phyloP scores from a whole-genome alignment of 2,329 filamentous ascomycete genomes.

The Phoma sp. region DNA sequence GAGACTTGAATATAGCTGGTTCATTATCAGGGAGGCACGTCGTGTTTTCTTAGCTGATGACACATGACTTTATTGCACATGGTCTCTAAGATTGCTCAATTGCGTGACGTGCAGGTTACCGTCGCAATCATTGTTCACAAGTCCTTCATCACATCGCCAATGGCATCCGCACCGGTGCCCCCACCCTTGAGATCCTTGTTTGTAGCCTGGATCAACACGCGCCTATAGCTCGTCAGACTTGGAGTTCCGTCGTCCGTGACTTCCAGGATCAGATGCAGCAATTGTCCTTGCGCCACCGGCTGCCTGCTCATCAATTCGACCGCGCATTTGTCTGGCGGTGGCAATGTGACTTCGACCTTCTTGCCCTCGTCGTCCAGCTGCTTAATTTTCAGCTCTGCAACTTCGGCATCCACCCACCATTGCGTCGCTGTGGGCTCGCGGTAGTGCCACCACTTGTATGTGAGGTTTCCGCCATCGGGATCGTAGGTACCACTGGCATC shows the following conservation, averaged over 20 bases:
- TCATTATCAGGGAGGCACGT: too few species aligned
- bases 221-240: slow-evolving; percentile 57
- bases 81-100: neutral
- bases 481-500: slow-evolving; percentile 59
- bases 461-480: slow-evolving; percentile 54
- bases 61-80: neutral
- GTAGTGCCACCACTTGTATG: slow-evolving; percentile 62
- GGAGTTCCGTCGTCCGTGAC: slow-evolving; percentile 56
- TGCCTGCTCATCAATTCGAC: slow-evolving; percentile 47
- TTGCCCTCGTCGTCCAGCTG: slow-evolving; percentile 37
- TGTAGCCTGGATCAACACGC: slow-evolving; percentile 51
- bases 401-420: slow-evolving; percentile 52
- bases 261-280: slow-evolving; percentile 60
- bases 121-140: neutral
- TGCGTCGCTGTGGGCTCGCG: slow-evolving; percentile 53
- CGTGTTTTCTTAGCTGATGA: neutral
- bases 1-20: too few species aligned
- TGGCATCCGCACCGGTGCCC: slow-evolving; percentile 1
- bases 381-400: slow-evolving; percentile 49
- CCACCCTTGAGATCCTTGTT: slow-evolving; percentile 42
- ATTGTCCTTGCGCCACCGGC: slow-evolving; percentile 51
- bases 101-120: neutral
- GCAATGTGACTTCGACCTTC: slow-evolving; percentile 51
- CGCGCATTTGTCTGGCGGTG: slow-evolving; percentile 52
- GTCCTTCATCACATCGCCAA: slow-evolving; percentile 6